Percentiles rank a stretch among this genome's conserved stretches.
phyloP scores from a whole-genome alignment of 305 asterid species.

The Rubia tinctorum region DNA sequence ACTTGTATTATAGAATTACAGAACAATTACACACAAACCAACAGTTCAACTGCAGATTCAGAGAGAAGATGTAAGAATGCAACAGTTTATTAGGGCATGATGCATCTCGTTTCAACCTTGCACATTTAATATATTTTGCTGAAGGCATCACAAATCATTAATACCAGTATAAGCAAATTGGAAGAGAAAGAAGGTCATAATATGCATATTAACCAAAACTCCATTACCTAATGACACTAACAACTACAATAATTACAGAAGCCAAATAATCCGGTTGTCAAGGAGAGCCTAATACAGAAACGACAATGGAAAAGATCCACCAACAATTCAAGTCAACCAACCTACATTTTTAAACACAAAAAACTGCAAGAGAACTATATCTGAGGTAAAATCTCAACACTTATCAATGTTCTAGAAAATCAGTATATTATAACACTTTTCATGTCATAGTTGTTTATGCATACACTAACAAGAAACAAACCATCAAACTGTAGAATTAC shows the following conservation, averaged over 20 bases:
- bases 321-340: background rate
- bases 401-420: background rate
- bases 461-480: background rate
- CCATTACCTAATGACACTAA: background rate
- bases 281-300: background rate
- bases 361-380: background rate
- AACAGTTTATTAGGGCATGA: background rate
- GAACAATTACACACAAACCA: background rate
- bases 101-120: background rate
- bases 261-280: background rate
- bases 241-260: background rate
- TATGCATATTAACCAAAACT: background rate
- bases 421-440: background rate
- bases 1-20: background rate
- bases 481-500: conserved; percentile 21
- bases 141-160: background rate
- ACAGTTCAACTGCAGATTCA: background rate
- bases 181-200: background rate
- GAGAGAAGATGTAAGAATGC: background rate
- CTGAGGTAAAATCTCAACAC: background rate
- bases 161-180: background rate
- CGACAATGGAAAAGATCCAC: background rate
- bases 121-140: background rate
- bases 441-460: background rate
- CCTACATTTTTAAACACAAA: background rate